Percentiles rank a stretch among this genome's conserved stretches.
Conservation (phyloP, 257 asterid species). For the Misopates orontium region DNA sequence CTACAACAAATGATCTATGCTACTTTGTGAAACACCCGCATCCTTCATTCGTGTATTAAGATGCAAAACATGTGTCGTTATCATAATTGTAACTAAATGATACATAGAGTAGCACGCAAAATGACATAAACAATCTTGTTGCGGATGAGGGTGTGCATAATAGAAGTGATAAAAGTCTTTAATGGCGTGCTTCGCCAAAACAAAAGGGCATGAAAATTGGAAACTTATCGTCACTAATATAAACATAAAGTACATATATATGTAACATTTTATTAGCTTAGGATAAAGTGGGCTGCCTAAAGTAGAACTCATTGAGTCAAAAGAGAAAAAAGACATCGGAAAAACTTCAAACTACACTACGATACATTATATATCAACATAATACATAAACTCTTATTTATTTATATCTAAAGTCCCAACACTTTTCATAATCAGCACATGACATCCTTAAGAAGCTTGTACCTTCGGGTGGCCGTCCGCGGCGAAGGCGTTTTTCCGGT, state of each 20-base stretch:
- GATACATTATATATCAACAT: neutral
- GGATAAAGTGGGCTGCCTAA: slow-evolving; percentile 26
- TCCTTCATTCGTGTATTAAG: too few relatives aligned
- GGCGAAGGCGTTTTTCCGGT: slow-evolving; percentile 71
- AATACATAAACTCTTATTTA: neutral
- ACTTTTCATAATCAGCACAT: slow-evolving; percentile 52
- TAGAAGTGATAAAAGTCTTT: too few relatives aligned
- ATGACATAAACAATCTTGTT: too few relatives aligned
- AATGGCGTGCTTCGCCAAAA: too few relatives aligned
- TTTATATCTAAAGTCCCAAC: neutral
- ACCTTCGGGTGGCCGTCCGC: slow-evolving; percentile 73
- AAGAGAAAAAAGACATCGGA: slow-evolving; percentile 25
- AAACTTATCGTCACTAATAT: too few relatives aligned
- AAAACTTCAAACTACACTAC: slow-evolving; percentile 42
- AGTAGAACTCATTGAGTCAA: slow-evolving; percentile 31
- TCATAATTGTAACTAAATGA: too few relatives aligned
- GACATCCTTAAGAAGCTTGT: slow-evolving; percentile 97
- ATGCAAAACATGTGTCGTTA: too few relatives aligned
- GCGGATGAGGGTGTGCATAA: too few relatives aligned
- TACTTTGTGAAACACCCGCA: too few relatives aligned
- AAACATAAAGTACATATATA: slow-evolving; percentile 7
- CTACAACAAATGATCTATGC: too few relatives aligned
- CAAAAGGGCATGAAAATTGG: too few relatives aligned
- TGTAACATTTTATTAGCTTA: slow-evolving; percentile 15
- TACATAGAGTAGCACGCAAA: too few relatives aligned